Evolutionary conservation across 805 yeast species (phyloP).

Genomic region (Kodamaea fukazawae): DNA sequence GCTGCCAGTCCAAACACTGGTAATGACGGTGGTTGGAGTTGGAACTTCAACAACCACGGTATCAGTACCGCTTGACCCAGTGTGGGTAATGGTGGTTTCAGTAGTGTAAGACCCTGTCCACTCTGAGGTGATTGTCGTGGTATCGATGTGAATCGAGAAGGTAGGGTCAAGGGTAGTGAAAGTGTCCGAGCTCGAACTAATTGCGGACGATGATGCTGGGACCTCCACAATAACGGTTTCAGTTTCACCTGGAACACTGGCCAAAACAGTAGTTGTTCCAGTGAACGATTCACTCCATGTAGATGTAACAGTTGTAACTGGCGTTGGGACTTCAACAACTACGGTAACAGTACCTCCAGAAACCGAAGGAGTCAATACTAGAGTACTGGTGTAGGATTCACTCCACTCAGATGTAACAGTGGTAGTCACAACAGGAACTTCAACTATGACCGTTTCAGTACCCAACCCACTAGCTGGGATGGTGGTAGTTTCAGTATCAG

Average conservation of each 20-base stretch:
- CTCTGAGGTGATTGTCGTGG: constrained; percentile 8
- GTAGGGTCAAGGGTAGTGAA: constrained; percentile 2
- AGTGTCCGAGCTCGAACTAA: constrained; percentile 1
- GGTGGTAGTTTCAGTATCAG: too few relatives aligned
- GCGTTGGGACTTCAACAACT: constrained; percentile 12
- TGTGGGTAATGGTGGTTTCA: constrained; percentile 2
- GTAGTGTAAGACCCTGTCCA: background rate
- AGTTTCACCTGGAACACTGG: constrained; percentile 8
- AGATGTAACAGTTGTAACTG: background rate
- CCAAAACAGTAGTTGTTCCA: constrained; percentile 15
- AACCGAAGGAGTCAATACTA: background rate
- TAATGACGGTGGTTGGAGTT: constrained; percentile 7
- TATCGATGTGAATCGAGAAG: constrained; percentile 11
- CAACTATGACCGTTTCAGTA: background rate
- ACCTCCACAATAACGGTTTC: constrained; percentile 14
- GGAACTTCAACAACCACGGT: constrained; percentile 16
- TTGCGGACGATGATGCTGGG: constrained; percentile 9
- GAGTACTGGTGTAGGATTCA: too few relatives aligned
- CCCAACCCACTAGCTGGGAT: background rate
- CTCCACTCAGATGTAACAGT: too few relatives aligned
- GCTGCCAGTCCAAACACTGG: constrained; percentile 5
- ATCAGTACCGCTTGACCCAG: constrained; percentile 5
- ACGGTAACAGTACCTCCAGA: constrained; percentile 10
- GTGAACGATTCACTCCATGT: constrained; percentile 7
- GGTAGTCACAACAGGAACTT: background rate